Percentiles rank a stretch among this genome's conserved stretches.
Evolutionary conservation across 257 asterid species (phyloP).

Genomic region (Lithospermum erythrorhizon): DNA sequence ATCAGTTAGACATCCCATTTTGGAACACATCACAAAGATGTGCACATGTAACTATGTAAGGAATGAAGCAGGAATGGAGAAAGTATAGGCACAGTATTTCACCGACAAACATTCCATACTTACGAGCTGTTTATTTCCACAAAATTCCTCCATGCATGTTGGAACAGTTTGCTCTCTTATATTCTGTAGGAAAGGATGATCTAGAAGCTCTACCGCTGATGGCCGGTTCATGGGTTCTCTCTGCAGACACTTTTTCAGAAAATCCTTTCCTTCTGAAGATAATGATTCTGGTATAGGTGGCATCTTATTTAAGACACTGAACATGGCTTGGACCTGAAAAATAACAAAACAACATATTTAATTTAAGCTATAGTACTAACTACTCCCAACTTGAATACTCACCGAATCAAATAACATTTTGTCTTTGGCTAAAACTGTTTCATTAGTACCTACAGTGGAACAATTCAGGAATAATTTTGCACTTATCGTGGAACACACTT

Average conservation of each 20-base stretch:
- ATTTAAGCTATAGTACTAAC: neutral
- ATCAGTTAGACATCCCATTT: neutral
- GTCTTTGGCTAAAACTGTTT: too few relatives aligned
- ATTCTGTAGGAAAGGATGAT: slow-evolving; percentile 50
- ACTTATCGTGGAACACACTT: too few relatives aligned
- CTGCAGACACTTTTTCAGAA: slow-evolving; percentile 57
- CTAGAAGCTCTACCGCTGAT: slow-evolving; percentile 53
- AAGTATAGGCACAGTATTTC: neutral
- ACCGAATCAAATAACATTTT: too few relatives aligned
- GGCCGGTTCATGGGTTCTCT: slow-evolving; percentile 67
- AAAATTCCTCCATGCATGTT: slow-evolving; percentile 27
- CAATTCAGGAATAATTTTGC: too few relatives aligned
- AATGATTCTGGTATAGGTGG: slow-evolving; percentile 67
- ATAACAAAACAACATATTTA: slow-evolving; percentile 8
- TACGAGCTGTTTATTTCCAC: slow-evolving; percentile 33
- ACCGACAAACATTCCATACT: slow-evolving; percentile 14
- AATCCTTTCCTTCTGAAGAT: slow-evolving; percentile 70
- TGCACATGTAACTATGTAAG: neutral
- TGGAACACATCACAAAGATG: too few relatives aligned
- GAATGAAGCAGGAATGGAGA: neutral
- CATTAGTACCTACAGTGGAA: too few relatives aligned
- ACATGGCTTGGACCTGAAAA: slow-evolving; percentile 79
- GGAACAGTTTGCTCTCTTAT: slow-evolving; percentile 29
- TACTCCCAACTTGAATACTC: too few relatives aligned
- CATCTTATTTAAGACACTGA: slow-evolving; percentile 51